Percentiles rank a stretch among this genome's conserved stretches.
phyloP scores from a whole-genome alignment of 2,329 filamentous ascomycete genomes.

The Cucurbitaria berberidis region DNA sequence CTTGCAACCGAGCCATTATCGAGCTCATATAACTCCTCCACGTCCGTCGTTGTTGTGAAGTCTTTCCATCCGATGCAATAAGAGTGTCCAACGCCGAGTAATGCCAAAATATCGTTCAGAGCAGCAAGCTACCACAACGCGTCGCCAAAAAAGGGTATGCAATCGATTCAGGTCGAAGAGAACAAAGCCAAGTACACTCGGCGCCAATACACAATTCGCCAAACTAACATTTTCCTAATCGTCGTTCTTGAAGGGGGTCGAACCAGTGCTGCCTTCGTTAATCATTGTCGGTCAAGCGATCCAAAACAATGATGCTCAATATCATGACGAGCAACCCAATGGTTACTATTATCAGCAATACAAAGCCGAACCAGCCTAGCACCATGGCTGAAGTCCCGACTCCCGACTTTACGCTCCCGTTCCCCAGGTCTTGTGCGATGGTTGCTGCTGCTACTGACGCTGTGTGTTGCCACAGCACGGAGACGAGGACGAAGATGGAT shows the following conservation, averaged over 20 bases:
- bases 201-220: conserved; percentile 33
- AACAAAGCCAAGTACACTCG: conserved; percentile 34
- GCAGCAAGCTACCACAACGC: conserved; percentile 35
- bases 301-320: conserved; percentile 83
- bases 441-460: conserved; percentile 94
- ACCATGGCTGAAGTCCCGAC: conserved; percentile 97
- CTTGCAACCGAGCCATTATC: conserved; percentile 17
- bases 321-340: conserved; percentile 97
- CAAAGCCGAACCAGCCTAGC: conserved; percentile 96
- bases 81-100: conserved; percentile 34
- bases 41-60: conserved; percentile 9
- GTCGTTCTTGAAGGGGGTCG: conserved; percentile 12
- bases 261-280: conserved; percentile 14
- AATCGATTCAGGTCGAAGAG: conserved; percentile 30
- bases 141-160: conserved; percentile 41
- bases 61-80: conserved; percentile 21
- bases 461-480: conserved; percentile 87
- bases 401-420: conserved; percentile 83
- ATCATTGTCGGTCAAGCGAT: conserved; percentile 60
- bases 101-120: conserved; percentile 36
- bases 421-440: conserved; percentile 90
- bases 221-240: conserved; percentile 16
- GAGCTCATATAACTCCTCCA: conserved; percentile 6
- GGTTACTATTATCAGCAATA: conserved; percentile 90
- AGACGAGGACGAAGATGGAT: conserved; percentile 70